Conservation (phyloP, 352 stramenopile species). For the Phytopythium aichiense region DNA sequence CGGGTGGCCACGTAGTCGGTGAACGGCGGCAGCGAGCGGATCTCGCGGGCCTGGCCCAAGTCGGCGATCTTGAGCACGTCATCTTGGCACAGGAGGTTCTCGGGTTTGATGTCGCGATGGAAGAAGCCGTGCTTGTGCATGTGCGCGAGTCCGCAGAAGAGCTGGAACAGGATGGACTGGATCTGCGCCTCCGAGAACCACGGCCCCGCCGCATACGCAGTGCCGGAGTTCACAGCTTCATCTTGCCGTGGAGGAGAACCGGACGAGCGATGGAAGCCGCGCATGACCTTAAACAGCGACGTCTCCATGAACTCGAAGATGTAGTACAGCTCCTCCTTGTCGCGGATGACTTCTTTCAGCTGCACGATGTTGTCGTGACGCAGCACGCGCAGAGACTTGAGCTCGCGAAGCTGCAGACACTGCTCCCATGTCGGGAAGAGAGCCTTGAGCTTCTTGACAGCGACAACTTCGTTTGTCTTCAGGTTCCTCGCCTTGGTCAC, state of each 20-base stretch:
- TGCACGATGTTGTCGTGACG: slow-evolving; percentile 83
- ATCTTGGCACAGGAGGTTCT: slow-evolving; percentile 64
- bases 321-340: slow-evolving; percentile 87
- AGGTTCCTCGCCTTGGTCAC: slow-evolving; percentile 90
- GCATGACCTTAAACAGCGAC: slow-evolving; percentile 74
- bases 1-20: slow-evolving; percentile 76
- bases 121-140: slow-evolving; percentile 87
- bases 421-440: slow-evolving; percentile 79
- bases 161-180: slow-evolving; percentile 73
- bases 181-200: slow-evolving; percentile 66
- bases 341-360: slow-evolving; percentile 82
- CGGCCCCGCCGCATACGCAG: slow-evolving; percentile 5
- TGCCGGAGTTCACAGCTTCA: slow-evolving; percentile 17
- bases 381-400: slow-evolving; percentile 71
- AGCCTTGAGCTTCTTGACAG: slow-evolving; percentile 85
- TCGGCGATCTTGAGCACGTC: slow-evolving; percentile 75
- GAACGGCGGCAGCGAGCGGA: slow-evolving; percentile 61
- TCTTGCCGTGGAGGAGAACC: slow-evolving; percentile 8
- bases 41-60: slow-evolving; percentile 67
- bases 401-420: slow-evolving; percentile 76
- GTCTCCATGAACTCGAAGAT: slow-evolving; percentile 88
- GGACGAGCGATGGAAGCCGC: slow-evolving; percentile 18
- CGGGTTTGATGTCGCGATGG: slow-evolving; percentile 79
- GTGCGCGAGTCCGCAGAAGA: slow-evolving; percentile 68
- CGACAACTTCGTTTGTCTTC: slow-evolving; percentile 88